Percentiles rank a stretch among this genome's conserved stretches.
Evolutionary conservation across 345 rosid genomes (phyloP).

Genomic region (Populus tremula): DNA sequence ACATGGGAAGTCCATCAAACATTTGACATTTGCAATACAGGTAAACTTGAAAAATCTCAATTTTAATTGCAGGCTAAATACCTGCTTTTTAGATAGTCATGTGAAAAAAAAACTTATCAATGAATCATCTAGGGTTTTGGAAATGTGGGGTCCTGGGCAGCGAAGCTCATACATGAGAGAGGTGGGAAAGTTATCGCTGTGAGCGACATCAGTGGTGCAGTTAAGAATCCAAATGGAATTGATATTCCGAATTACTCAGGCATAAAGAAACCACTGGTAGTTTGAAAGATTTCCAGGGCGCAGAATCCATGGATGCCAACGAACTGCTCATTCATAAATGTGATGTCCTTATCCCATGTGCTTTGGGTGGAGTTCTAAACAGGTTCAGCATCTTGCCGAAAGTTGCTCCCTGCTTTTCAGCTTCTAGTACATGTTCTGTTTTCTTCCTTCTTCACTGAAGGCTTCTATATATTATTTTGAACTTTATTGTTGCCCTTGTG

Average conservation of each 20-base stretch:
- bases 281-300: slow-evolving; percentile 66
- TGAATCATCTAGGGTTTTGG: slow-evolving; percentile 70
- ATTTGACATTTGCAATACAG: slow-evolving; percentile 87
- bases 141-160: slow-evolving; percentile 95
- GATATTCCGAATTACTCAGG: slow-evolving; percentile 49
- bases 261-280: slow-evolving; percentile 65
- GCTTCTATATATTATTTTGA: neutral
- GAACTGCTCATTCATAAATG: slow-evolving; percentile 82
- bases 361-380: slow-evolving; percentile 93
- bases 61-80: neutral
- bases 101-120: neutral
- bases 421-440: neutral
- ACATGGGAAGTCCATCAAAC: slow-evolving; percentile 69
- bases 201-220: slow-evolving; percentile 90
- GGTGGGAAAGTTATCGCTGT: slow-evolving; percentile 94
- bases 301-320: slow-evolving; percentile 58
- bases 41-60: slow-evolving; percentile 28
- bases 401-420: neutral
- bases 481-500: neutral
- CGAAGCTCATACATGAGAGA: slow-evolving; percentile 75
- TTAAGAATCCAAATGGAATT: slow-evolving; percentile 78
- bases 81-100: neutral
- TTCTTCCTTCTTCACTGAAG: too few species aligned
- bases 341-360: slow-evolving; percentile 96
- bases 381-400: slow-evolving; percentile 41